These are phyloP conservation scores for Kwoniella sp. DNA, from an alignment of 768 basidiomycete genomes.

Conservation along the genomic window DNA sequence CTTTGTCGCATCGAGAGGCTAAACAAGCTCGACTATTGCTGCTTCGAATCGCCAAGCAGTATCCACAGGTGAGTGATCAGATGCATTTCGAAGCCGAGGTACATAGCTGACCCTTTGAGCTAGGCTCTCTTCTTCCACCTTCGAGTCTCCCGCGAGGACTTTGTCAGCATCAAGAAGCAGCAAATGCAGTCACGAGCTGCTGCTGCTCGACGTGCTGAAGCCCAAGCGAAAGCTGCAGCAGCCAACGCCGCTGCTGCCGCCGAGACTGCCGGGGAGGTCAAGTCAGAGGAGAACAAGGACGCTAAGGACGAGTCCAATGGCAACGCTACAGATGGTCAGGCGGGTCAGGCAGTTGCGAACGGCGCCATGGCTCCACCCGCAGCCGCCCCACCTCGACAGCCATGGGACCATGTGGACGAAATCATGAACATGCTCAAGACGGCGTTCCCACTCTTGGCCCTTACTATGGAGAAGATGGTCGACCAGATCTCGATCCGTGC, in stretches of 20 bases:
- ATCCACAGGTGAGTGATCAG: constrained; percentile 74
- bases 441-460: constrained; percentile 87
- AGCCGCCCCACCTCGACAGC: constrained; percentile 59
- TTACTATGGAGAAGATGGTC: constrained; percentile 95
- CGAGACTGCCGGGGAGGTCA: constrained; percentile 51
- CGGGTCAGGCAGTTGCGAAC: neutral
- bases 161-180: constrained; percentile 57
- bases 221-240: constrained; percentile 34
- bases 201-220: constrained; percentile 31
- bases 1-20: constrained; percentile 86
- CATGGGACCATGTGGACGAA: constrained; percentile 91
- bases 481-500: constrained; percentile 90
- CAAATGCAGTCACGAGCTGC: constrained; percentile 34
- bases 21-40: constrained; percentile 89
- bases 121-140: constrained; percentile 95
- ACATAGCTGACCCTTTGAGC: neutral
- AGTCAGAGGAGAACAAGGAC: constrained; percentile 38
- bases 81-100: neutral
- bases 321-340: constrained; percentile 8
- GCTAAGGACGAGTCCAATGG: constrained; percentile 34
- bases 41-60: constrained; percentile 83
- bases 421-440: constrained; percentile 92
- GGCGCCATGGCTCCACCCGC: constrained; percentile 20
- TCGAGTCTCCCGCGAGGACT: constrained; percentile 79
- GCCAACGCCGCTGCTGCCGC: constrained; percentile 33